These are phyloP conservation scores for Aspergillus sclerotialis DNA, from an alignment of 2,329 filamentous ascomycete species.

Conservation along the genomic window DNA sequence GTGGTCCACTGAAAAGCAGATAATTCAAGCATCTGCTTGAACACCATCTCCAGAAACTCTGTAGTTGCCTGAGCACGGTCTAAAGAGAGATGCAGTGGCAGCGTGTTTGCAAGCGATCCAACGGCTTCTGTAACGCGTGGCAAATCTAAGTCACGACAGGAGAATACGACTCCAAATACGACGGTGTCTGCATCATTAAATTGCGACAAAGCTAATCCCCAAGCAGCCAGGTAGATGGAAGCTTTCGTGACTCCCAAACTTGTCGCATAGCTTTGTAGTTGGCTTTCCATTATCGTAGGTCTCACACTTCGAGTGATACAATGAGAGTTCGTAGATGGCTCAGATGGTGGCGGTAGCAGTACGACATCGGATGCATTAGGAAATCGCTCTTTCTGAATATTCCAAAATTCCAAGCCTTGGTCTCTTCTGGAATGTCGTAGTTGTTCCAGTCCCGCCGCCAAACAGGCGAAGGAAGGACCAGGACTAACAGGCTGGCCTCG, in stretches of 20 bases:
- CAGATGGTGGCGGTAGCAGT: no score
- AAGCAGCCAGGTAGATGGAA: conserved; percentile 25
- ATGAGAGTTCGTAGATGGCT: no score
- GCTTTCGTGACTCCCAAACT: conserved; percentile 2
- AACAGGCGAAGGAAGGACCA: conserved; percentile 1
- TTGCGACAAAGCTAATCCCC: conserved; percentile 25
- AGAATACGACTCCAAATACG: conserved; percentile 28
- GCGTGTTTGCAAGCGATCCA: conserved; percentile 29
- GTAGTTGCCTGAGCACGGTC: conserved; percentile 3
- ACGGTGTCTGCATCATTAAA: conserved; percentile 26
- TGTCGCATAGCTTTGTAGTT: no score
- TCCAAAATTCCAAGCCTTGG: no score
- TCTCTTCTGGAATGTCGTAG: neutral
- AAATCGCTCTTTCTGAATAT: no score
- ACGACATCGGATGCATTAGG: no score
- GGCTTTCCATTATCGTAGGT: no score
- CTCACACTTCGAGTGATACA: no score
- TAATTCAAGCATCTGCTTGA: no score
- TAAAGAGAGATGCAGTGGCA: conserved; percentile 17
- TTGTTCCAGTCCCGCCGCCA: conserved; percentile 1
- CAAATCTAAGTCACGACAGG: conserved; percentile 28
- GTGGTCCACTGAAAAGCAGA: no score
- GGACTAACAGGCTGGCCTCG: conserved; percentile 4
- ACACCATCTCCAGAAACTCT: no score
- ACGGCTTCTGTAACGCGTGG: conserved; percentile 18